A percentile compares a stretch with the other conserved stretches of the same genome.
Evolutionary conservation across 2,329 filamentous ascomycete genomes (phyloP).

Genomic region (Phialophora expanda): DNA sequence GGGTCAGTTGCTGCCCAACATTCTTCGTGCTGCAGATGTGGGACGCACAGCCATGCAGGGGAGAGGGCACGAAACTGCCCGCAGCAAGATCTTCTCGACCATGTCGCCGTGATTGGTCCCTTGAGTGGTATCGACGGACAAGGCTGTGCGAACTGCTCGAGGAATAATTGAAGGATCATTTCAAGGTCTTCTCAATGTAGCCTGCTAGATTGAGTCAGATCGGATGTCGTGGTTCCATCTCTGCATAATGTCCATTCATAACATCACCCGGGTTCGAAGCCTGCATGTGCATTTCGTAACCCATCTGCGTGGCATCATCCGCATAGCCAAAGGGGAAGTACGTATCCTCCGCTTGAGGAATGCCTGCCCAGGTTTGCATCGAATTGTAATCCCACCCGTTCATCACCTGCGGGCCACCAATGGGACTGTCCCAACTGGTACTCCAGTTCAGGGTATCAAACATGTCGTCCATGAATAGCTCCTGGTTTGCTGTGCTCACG

Average conservation of each 20-base stretch:
- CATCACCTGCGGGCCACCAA: conserved; percentile 29
- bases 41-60: background rate
- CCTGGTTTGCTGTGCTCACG: conserved; percentile 31
- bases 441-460: conserved; percentile 38
- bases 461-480: conserved; percentile 36
- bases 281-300: conserved; percentile 29
- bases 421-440: conserved; percentile 35
- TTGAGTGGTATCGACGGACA: background rate
- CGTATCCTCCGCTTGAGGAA: conserved; percentile 30
- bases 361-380: conserved; percentile 34
- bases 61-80: background rate
- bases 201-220: background rate
- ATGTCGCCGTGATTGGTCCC: background rate
- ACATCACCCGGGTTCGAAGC: conserved; percentile 13
- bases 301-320: conserved; percentile 24
- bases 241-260: conserved; percentile 20
- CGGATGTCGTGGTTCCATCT: conserved; percentile 13
- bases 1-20: background rate
- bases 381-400: conserved; percentile 32
- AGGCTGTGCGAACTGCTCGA: background rate
- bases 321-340: conserved; percentile 28
- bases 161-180: background rate
- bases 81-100: background rate
- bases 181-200: background rate
- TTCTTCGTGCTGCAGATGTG: background rate